Evolutionary conservation across 2,329 filamentous ascomycete species (phyloP), one percentile per base, ranked within the genome.

Genomic region (Diatrype stigma): DNA sequence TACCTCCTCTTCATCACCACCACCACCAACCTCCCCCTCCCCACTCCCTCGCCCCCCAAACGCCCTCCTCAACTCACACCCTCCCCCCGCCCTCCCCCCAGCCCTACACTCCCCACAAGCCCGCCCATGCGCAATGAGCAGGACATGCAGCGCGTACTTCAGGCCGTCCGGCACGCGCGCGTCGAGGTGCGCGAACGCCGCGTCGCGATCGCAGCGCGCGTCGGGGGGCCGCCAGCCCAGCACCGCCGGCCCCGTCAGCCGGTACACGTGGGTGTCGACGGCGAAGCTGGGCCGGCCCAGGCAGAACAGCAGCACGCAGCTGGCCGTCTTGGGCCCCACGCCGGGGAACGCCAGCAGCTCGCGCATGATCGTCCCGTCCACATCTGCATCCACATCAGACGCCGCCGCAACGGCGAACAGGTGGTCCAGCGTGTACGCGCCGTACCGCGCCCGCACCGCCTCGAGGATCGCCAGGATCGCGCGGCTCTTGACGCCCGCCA

Each of bases 401-500:
- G 64, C 62, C n/a, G n/a, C n/a, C n/a, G n/a, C n/a, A n/a, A n/a
- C n/a, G 6, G 57, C 54, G 45, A 77, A 75, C 12, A 81, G 64
- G 57, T 79, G 74, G 50, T 81, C 75, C 2, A 81, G 68, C 16
- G 73, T 74, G 58, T 76, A 77, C 1, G 19, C 42, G 3, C 73
- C 74, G 60, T 75, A 65, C 28, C 60, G 58, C 21, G 58, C 64
- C 48, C 80, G 74, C 35, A 85, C 86, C 62, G 89, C 84, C 45
- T 78, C 71, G 60, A 93, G 71, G 48, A 90, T 85, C 34, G 71
- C 69, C 57, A 91, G 81, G 58, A 93, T 89, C 58, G 85, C 82
- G 51, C 80, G 84, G 62, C 83, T 87, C 68, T 93, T 94, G n/a
- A 81, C 75, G 34, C 80, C 79, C 14, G 84, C 85, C 1, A 93